phyloP scores from a whole-genome alignment of 345 rosid species.

The Camelina sativa region DNA sequence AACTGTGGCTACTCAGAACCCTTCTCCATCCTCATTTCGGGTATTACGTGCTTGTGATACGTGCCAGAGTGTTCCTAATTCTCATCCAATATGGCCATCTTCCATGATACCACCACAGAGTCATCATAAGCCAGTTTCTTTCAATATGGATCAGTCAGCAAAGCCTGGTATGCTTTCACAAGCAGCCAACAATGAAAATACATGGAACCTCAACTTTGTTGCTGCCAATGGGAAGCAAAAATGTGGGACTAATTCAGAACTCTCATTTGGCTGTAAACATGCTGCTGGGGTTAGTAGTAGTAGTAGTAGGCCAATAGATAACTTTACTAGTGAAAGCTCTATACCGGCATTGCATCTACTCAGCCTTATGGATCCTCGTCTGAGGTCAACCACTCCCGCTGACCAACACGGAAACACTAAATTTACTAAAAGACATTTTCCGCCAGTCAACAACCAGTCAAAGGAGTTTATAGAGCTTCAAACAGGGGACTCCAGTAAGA shows the following conservation, averaged over 20 bases:
- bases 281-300: conserved; percentile 35
- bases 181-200: conserved; percentile 46
- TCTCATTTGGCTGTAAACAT: conserved; percentile 59
- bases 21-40: conserved; percentile 47
- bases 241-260: conserved; percentile 54
- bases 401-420: conserved; percentile 53
- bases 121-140: conserved; percentile 48
- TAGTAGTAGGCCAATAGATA: conserved; percentile 56
- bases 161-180: conserved; percentile 45
- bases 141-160: conserved; percentile 47
- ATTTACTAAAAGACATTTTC: conserved; percentile 54
- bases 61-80: conserved; percentile 53
- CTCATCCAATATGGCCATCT: conserved; percentile 51
- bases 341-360: conserved; percentile 93
- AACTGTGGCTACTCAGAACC: conserved; percentile 44
- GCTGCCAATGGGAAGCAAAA: conserved; percentile 52
- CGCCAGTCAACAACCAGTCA: conserved; percentile 51
- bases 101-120: conserved; percentile 51
- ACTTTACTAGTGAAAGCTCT: conserved; percentile 63
- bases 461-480: conserved; percentile 53
- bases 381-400: conserved; percentile 53
- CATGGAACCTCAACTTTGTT: conserved; percentile 49
- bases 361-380: conserved; percentile 87
- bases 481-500: conserved; percentile 49
- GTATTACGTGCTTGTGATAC: conserved; percentile 48